Evolutionary conservation across 805 yeast genomes (phyloP).

Genomic region (Zygotorulaspora florentina): DNA sequence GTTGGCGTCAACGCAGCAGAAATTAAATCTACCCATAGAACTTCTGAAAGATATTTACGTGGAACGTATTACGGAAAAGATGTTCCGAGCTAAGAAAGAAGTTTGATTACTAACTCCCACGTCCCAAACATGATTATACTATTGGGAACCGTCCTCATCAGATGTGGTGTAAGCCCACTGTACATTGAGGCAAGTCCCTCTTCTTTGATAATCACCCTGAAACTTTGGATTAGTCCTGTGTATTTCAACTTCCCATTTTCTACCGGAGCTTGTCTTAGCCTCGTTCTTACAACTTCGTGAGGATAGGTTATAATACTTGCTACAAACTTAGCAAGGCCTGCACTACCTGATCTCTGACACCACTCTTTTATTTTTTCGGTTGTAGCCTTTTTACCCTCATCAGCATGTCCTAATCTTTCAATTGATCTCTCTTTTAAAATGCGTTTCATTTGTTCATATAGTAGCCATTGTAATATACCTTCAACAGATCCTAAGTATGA

Average conservation of each 20-base stretch:
- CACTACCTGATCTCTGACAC: slow-evolving; percentile 95
- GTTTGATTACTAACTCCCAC: slow-evolving; percentile 79
- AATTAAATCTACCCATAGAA: background rate
- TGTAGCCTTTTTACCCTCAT: slow-evolving; percentile 37
- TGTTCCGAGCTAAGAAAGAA: slow-evolving; percentile 38
- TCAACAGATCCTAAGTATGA: slow-evolving; percentile 92
- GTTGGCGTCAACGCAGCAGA: background rate
- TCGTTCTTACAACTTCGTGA: slow-evolving; percentile 93
- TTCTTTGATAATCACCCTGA: slow-evolving; percentile 77
- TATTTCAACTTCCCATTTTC: slow-evolving; percentile 80
- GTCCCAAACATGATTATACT: slow-evolving; percentile 98
- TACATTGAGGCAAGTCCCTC: slow-evolving; percentile 93
- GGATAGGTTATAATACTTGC: slow-evolving; percentile 95
- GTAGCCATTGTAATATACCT: slow-evolving; percentile 91
- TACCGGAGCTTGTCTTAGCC: slow-evolving; percentile 90
- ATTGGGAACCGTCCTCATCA: slow-evolving; percentile 95
- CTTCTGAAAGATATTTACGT: background rate
- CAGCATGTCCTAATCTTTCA: slow-evolving; percentile 35
- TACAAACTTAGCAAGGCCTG: slow-evolving; percentile 91
- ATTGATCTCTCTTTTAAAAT: slow-evolving; percentile 53
- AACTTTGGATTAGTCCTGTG: slow-evolving; percentile 84
- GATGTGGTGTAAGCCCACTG: slow-evolving; percentile 96
- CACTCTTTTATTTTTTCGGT: slow-evolving; percentile 74
- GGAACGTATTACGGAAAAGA: background rate
- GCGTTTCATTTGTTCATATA: slow-evolving; percentile 89